A percentile compares a stretch with the other conserved stretches of the same genome.
These are phyloP conservation scores for Bombardia bombarda DNA, from an alignment of 495 filamentous ascomycete species.

Conservation along the genomic window DNA sequence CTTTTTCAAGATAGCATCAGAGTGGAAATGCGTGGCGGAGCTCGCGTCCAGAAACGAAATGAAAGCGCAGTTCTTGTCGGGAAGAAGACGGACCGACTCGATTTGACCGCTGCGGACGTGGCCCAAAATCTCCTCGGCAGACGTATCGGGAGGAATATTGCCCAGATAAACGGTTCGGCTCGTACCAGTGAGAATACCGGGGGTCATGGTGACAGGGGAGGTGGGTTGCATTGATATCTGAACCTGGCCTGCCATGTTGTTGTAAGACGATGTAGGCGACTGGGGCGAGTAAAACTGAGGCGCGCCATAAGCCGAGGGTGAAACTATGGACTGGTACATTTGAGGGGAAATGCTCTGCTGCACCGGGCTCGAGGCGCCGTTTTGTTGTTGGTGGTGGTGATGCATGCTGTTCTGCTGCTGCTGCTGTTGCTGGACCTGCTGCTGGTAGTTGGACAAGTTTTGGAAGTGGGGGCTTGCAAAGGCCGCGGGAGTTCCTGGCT, in stretches of 20 bases:
- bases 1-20: conserved; percentile 98
- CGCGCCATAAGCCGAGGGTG: conserved; percentile 63
- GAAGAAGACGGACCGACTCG: conserved; percentile 89
- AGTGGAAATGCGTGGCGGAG: conserved; percentile 97
- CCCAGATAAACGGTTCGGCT: conserved; percentile 95
- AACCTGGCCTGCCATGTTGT: conserved; percentile 52
- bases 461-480: conserved; percentile 90
- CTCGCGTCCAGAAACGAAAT: conserved; percentile 97
- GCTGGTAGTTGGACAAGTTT: conserved; percentile 69
- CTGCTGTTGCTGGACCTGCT: conserved; percentile 57
- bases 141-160: conserved; percentile 97
- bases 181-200: conserved; percentile 78
- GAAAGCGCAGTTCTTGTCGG: conserved; percentile 99
- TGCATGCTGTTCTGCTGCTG: too few species aligned
- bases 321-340: conserved; percentile 69
- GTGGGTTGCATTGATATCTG: conserved; percentile 39
- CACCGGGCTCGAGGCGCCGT: conserved; percentile 38
- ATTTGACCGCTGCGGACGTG: conserved; percentile 98
- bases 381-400: conserved; percentile 54
- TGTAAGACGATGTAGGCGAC: conserved; percentile 73
- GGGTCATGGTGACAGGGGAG: conserved; percentile 62
- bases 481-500: conserved; percentile 82
- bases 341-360: conserved; percentile 57
- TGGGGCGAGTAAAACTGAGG: conserved; percentile 74
- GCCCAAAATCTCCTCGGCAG: conserved; percentile 93